Percentiles rank a stretch among this genome's conserved stretches.
These are phyloP conservation scores for Hyphochytrium catenoides DNA, from an alignment of 352 stramenopile genomes.

Conservation along the genomic window DNA sequence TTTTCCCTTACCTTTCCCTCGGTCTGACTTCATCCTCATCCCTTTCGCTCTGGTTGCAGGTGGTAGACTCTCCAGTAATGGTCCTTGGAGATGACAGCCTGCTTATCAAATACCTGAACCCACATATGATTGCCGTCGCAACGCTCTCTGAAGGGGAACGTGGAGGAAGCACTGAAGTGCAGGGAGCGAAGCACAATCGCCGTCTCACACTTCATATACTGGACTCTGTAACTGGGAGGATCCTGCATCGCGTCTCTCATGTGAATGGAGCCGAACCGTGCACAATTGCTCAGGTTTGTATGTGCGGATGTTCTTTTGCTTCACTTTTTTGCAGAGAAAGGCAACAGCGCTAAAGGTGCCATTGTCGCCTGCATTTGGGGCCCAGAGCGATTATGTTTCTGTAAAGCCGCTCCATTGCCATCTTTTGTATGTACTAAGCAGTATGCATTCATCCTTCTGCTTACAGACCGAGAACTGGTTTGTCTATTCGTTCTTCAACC, in stretches of 20 bases:
- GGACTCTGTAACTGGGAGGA: conserved; percentile 76
- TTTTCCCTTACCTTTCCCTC: conserved; percentile 24
- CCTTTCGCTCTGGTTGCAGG: too few species aligned
- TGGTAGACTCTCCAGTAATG: conserved; percentile 46
- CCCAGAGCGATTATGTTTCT: neutral
- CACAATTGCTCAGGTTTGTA: conserved; percentile 30
- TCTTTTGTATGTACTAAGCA: neutral
- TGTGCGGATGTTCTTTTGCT: neutral
- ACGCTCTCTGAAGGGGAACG: conserved; percentile 34
- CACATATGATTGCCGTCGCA: conserved; percentile 74
- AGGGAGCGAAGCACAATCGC: conserved; percentile 18
- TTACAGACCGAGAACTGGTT: conserved; percentile 81
- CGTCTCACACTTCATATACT: conserved; percentile 78
- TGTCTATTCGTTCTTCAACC: conserved; percentile 88
- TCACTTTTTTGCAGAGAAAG: too few species aligned
- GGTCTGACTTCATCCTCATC: conserved; percentile 29
- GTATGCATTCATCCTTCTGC: neutral
- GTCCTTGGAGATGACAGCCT: conserved; percentile 83
- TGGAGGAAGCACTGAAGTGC: conserved; percentile 13
- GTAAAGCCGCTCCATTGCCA: neutral
- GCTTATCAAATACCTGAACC: conserved; percentile 93
- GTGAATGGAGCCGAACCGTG: conserved; percentile 31
- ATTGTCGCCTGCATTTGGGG: too few species aligned
- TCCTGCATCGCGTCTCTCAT: conserved; percentile 75
- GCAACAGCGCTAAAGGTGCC: too few species aligned